Evolutionary conservation across 2,329 filamentous ascomycete species (phyloP).

Genomic region (Colletotrichum spaethianum): DNA sequence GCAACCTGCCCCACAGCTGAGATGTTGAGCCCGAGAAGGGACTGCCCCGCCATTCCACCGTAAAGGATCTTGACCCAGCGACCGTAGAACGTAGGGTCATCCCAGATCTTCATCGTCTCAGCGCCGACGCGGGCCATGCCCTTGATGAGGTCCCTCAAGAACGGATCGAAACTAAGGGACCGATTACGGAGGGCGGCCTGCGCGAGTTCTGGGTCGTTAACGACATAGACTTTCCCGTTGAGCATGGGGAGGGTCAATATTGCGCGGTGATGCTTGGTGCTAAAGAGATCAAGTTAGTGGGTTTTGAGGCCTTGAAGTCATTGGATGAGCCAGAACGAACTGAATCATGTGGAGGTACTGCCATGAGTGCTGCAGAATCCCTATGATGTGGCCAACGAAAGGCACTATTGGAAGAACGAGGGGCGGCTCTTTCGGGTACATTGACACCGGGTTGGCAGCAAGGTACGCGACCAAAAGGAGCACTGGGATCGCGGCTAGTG

Average conservation of each 20-base stretch:
- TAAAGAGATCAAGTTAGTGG: neutral
- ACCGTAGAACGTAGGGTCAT: conserved; percentile 1
- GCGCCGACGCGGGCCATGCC: conserved; percentile 54
- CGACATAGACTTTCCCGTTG: conserved; percentile 58
- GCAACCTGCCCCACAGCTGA: conserved; percentile 49
- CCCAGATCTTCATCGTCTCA: conserved; percentile 46
- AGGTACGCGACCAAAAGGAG: neutral
- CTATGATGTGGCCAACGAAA: conserved; percentile 62
- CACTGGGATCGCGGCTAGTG: neutral
- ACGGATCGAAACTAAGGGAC: conserved; percentile 59
- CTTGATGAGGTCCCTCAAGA: conserved; percentile 55
- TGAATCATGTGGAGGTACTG: conserved; percentile 55
- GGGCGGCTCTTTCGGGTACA: conserved; percentile 58
- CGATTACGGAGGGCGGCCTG: conserved; percentile 56
- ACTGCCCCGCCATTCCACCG: conserved; percentile 46
- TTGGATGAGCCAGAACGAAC: conserved; percentile 45
- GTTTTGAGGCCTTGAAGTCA: neutral
- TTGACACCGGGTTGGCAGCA: neutral
- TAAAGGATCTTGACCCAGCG: conserved; percentile 45
- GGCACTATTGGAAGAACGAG: conserved; percentile 58
- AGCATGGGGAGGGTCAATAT: conserved; percentile 62
- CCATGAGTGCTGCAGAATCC: conserved; percentile 54
- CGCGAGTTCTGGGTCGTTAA: conserved; percentile 57
- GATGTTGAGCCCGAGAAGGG: conserved; percentile 48
- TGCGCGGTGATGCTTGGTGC: conserved; percentile 19